Evolutionary conservation across 441 rosid genomes (phyloP).

Genomic region (Euphorbia schlechtendalii): DNA sequence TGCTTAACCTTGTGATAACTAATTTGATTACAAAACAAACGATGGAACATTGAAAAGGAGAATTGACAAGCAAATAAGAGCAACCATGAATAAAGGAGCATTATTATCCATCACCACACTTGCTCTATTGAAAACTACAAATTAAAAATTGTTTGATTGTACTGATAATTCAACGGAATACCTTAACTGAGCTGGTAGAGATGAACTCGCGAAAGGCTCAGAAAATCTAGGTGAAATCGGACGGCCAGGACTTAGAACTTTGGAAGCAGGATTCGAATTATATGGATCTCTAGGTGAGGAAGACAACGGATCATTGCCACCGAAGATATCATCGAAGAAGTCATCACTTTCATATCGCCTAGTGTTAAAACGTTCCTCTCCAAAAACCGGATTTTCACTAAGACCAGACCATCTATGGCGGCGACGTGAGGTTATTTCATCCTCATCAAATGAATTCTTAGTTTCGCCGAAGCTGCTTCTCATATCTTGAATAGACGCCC

Average conservation of each 20-base stretch:
- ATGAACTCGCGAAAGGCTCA: slow-evolving; percentile 40
- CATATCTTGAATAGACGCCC: slow-evolving; percentile 44
- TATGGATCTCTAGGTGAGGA: slow-evolving; percentile 44
- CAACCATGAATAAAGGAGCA: not conserved
- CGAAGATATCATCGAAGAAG: slow-evolving; percentile 77
- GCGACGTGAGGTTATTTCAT: slow-evolving; percentile 17
- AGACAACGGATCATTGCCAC: slow-evolving; percentile 38
- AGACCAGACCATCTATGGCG: slow-evolving; percentile 31
- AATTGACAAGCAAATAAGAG: not conserved
- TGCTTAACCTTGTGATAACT: too few species aligned
- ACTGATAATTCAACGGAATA: slow-evolving; percentile 16
- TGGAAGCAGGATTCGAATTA: slow-evolving; percentile 46
- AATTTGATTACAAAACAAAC: not conserved
- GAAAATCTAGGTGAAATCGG: slow-evolving; percentile 43
- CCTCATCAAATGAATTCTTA: slow-evolving; percentile 25
- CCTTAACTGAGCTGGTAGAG: slow-evolving; percentile 67
- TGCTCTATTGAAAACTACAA: not conserved
- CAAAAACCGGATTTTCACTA: slow-evolving; percentile 78
- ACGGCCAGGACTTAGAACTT: slow-evolving; percentile 51
- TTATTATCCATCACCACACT: not conserved
- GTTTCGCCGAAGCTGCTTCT: slow-evolving; percentile 41
- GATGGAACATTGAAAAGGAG: not conserved
- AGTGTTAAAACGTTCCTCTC: slow-evolving; percentile 42
- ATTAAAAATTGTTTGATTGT: not conserved
- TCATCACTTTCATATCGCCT: slow-evolving; percentile 42